phyloP scores from a whole-genome alignment of 1,284 basidiomycete species.

The Cryptococcus hybrid region DNA sequence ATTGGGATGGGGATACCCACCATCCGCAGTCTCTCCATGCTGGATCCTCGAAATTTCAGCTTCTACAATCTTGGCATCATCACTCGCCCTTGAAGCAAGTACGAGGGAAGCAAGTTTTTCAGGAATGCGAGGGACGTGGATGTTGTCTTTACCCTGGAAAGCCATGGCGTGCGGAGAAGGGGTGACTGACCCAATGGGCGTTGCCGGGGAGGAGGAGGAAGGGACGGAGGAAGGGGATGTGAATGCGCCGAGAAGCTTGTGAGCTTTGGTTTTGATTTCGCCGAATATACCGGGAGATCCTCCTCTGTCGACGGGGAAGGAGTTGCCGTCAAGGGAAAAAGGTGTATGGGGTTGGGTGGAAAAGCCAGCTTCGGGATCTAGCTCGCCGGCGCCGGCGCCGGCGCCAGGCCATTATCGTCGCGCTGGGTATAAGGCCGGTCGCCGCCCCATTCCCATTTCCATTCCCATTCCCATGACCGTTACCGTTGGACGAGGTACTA shows the following conservation, averaged over 20 bases:
- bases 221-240: conserved; percentile 43
- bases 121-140: conserved; percentile 52
- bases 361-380: neutral
- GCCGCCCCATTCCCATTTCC: too few species aligned
- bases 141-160: conserved; percentile 28
- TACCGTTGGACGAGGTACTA: conserved; percentile 25
- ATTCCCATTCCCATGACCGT: conserved; percentile 23
- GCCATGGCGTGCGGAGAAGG: conserved; percentile 24
- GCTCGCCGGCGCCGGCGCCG: neutral
- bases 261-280: conserved; percentile 67
- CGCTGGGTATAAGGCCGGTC: too few species aligned
- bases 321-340: neutral
- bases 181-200: conserved; percentile 17
- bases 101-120: conserved; percentile 74
- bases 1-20: conserved; percentile 5
- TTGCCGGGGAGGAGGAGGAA: conserved; percentile 14
- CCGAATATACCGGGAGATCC: conserved; percentile 3
- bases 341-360: neutral
- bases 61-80: conserved; percentile 63
- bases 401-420: too few species aligned
- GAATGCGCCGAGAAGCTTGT: conserved; percentile 69
- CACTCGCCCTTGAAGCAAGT: conserved; percentile 65
- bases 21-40: conserved; percentile 41
- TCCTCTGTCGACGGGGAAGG: too few species aligned
- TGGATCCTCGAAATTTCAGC: conserved; percentile 62